phyloP scores from a whole-genome alignment of 106 monocot genomes.

The Gastrodia elata region DNA sequence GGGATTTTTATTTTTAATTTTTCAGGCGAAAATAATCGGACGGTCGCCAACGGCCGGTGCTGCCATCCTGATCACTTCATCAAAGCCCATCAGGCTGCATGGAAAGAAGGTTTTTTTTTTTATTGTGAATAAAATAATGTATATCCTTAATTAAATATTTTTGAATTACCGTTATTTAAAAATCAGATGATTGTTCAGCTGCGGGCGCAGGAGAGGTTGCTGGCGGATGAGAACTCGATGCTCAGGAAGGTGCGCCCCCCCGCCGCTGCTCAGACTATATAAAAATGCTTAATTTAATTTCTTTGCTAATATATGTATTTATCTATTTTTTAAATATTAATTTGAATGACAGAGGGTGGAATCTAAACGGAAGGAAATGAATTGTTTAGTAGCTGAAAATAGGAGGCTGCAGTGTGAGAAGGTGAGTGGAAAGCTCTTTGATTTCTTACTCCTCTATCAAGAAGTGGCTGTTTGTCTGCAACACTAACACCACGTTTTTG shows the following conservation, averaged over 20 bases:
- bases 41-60: neutral
- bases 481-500: too few species aligned
- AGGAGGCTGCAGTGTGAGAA: neutral
- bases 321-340: neutral
- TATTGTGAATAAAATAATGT: neutral
- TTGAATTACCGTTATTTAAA: neutral
- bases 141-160: neutral
- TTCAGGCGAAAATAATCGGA: neutral
- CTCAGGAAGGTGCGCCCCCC: conserved; percentile 4
- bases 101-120: neutral
- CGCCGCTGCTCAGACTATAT: neutral
- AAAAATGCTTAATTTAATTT: neutral
- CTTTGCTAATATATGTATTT: neutral
- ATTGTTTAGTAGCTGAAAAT: conserved; percentile 2
- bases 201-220: conserved; percentile 2
- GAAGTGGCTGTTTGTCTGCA: neutral
- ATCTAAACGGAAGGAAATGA: neutral
- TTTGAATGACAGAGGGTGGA: neutral
- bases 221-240: neutral
- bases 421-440: neutral
- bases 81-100: neutral
- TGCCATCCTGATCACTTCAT: neutral
- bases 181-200: neutral
- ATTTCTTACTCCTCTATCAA: neutral
- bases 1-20: neutral